Percentiles rank a stretch among this genome's conserved stretches.
phyloP scores from a whole-genome alignment of 352 stramenopile genomes.

The Globisporangium splendens region DNA sequence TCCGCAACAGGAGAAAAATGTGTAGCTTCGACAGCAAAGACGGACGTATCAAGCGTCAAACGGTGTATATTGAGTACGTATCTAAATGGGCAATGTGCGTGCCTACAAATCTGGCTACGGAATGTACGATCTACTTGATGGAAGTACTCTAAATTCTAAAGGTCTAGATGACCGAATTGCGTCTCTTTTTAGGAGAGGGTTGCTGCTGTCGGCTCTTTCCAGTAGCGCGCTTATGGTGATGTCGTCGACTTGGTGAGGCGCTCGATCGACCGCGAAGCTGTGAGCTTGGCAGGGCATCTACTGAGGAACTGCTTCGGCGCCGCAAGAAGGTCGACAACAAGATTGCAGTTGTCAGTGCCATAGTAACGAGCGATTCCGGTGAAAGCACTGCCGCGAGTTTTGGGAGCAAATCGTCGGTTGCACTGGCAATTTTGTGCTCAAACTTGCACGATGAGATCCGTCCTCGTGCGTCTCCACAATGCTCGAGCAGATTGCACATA shows the following conservation, averaged over 20 bases:
- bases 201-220: slow-evolving; percentile 4
- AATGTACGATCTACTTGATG: neutral
- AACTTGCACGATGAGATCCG: slow-evolving; percentile 72
- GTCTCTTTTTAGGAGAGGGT: slow-evolving; percentile 14
- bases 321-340: slow-evolving; percentile 60
- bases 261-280: slow-evolving; percentile 24
- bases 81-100: too few relatives aligned
- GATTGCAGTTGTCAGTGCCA: slow-evolving; percentile 50
- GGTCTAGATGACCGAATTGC: slow-evolving; percentile 50
- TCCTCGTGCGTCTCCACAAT: slow-evolving; percentile 57
- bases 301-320: slow-evolving; percentile 21
- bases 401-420: slow-evolving; percentile 63
- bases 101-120: too few relatives aligned
- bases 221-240: neutral
- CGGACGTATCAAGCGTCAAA: too few relatives aligned
- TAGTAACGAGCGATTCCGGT: slow-evolving; percentile 51
- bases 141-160: slow-evolving; percentile 15
- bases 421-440: slow-evolving; percentile 69
- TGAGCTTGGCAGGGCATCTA: too few relatives aligned
- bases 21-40: too few relatives aligned
- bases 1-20: too few relatives aligned
- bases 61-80: too few relatives aligned
- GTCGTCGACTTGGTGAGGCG: slow-evolving; percentile 5
- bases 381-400: slow-evolving; percentile 44
- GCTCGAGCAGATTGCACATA: slow-evolving; percentile 78